phyloP scores from a whole-genome alignment of 192 early-diverging fungal species.

The Backusella mclennaniae region DNA sequence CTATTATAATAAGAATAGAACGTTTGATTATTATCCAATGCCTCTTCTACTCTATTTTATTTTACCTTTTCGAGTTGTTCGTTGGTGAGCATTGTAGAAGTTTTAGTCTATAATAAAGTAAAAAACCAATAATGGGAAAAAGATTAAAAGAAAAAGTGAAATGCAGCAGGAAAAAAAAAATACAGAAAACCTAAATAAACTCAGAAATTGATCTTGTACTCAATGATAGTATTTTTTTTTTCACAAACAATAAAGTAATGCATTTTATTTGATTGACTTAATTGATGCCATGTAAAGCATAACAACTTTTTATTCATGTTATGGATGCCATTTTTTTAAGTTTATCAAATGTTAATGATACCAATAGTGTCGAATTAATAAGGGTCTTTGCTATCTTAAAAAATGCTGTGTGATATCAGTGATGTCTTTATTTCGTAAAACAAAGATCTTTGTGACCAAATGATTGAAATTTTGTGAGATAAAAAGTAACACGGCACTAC shows the following conservation, averaged over 20 bases:
- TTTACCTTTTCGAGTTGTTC: background rate
- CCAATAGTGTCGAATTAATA: background rate
- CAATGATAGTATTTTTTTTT: background rate
- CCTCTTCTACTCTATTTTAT: background rate
- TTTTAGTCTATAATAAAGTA: background rate
- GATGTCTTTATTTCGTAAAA: background rate
- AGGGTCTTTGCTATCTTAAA: background rate
- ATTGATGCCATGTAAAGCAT: background rate
- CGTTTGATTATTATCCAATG: background rate
- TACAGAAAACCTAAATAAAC: background rate
- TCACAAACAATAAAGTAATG: slow-evolving; percentile 2
- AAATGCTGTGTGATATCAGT: background rate
- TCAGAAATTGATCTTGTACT: background rate
- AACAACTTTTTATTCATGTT: background rate
- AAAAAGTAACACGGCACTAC: background rate
- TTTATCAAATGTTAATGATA: background rate
- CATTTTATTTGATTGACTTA: background rate
- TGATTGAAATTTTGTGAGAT: background rate
- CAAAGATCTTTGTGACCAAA: background rate
- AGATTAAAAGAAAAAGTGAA: background rate
- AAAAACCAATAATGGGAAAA: background rate
- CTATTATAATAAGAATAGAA: background rate
- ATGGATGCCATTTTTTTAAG: background rate
- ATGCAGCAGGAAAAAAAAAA: background rate
- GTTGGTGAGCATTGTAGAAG: background rate